phyloP scores from a whole-genome alignment of 2,329 filamentous ascomycete species.

The Aspergillus sp. region DNA sequence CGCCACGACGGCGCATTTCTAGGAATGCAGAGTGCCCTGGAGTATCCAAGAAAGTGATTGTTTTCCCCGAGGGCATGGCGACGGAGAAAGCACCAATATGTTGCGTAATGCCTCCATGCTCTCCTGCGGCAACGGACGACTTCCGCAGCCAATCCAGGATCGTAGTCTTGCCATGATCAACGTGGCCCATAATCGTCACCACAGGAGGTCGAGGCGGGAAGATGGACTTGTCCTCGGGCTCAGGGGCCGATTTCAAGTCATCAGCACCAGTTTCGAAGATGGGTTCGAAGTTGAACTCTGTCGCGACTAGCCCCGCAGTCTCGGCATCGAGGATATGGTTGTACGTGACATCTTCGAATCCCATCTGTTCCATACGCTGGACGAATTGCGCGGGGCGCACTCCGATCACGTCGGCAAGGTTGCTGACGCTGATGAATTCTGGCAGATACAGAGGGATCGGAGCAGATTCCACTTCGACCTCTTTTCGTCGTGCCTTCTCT shows the following conservation, averaged over 20 bases:
- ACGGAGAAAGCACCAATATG: constrained; percentile 98
- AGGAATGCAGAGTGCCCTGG: constrained; percentile 95
- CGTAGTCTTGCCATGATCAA: constrained; percentile 98
- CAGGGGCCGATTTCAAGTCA: constrained; percentile 70
- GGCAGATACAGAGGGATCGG: constrained; percentile 71
- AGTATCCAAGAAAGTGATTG: constrained; percentile 95
- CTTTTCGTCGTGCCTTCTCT: constrained; percentile 42
- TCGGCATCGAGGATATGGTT: constrained; percentile 89
- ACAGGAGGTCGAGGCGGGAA: constrained; percentile 81
- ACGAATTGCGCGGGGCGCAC: constrained; percentile 71
- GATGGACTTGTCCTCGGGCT: constrained; percentile 63
- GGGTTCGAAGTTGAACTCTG: constrained; percentile 90
- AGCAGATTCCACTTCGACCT: constrained; percentile 35
- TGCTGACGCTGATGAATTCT: constrained; percentile 85
- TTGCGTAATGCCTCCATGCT: constrained; percentile 96
- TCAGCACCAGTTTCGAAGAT: constrained; percentile 64
- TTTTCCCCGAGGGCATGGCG: constrained; percentile 76
- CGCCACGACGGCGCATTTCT: constrained; percentile 91
- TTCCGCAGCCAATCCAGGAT: constrained; percentile 91
- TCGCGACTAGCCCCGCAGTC: constrained; percentile 82
- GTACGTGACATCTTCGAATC: constrained; percentile 79
- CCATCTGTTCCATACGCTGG: constrained; percentile 73
- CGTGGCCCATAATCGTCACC: constrained; percentile 98
- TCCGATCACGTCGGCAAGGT: constrained; percentile 72
- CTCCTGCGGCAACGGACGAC: constrained; percentile 83